Percentiles rank a stretch among this genome's conserved stretches.
Conservation (phyloP, 495 filamentous ascomycete species). For the Penicillium robsamsonii region DNA sequence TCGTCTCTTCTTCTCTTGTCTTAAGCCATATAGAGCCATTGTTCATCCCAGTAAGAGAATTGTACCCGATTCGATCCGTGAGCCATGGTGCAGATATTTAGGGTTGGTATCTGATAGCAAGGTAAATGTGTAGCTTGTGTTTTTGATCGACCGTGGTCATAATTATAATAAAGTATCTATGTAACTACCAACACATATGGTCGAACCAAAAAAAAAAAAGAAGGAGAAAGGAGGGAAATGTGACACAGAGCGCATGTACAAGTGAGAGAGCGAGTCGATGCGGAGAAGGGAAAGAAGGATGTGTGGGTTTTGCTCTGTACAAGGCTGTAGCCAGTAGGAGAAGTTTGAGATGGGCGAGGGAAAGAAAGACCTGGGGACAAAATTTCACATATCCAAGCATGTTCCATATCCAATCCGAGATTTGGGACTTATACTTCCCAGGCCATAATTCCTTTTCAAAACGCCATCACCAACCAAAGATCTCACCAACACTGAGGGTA, state of each 20-base stretch:
- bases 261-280: not conserved
- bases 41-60: no score
- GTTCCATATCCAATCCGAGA: not conserved
- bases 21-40: no score
- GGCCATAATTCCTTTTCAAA: not conserved
- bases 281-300: not conserved
- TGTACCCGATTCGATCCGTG: no score
- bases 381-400: not conserved
- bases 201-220: not conserved
- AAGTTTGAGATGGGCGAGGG: not conserved
- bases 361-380: not conserved
- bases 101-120: no score
- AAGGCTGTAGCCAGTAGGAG: not conserved
- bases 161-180: not conserved
- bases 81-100: no score
- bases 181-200: not conserved
- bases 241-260: conserved; percentile 1
- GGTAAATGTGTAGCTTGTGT: not conserved
- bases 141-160: not conserved
- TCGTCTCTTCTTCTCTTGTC: no score
- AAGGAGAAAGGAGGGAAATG: not conserved
- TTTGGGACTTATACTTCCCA: not conserved
- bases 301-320: not conserved
- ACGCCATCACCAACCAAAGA: conserved; percentile 72
- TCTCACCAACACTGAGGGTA: conserved; percentile 72